Evolutionary conservation across 768 basidiomycete species (phyloP).

Genomic region (Termitomyces sp.): DNA sequence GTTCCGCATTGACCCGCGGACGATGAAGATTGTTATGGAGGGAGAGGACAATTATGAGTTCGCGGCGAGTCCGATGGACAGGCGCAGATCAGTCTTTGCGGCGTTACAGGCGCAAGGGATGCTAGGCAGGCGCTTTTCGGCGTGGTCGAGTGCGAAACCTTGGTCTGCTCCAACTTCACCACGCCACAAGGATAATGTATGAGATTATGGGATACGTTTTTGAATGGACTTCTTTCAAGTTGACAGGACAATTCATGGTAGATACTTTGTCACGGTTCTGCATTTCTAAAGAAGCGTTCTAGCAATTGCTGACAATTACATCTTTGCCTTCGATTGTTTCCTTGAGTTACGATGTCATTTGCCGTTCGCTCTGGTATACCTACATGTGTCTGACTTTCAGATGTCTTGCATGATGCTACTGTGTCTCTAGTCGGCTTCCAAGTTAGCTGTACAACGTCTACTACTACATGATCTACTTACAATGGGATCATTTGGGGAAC

Average conservation of each 20-base stretch:
- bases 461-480: too few species aligned
- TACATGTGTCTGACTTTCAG: too few species aligned
- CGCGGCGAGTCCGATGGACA: conserved; percentile 34
- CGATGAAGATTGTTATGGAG: conserved; percentile 54
- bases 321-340: background rate
- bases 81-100: conserved; percentile 33
- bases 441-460: too few species aligned
- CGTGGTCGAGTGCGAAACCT: conserved; percentile 6
- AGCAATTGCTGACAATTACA: background rate
- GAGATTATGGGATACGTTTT: background rate
- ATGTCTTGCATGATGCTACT: too few species aligned
- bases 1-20: conserved; percentile 49
- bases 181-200: conserved; percentile 1
- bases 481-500: too few species aligned
- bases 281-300: background rate
- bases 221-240: background rate
- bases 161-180: conserved; percentile 11
- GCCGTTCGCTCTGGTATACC: too few species aligned
- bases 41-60: conserved; percentile 48
- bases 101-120: conserved; percentile 25
- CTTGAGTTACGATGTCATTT: too few species aligned
- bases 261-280: too few species aligned
- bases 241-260: background rate
- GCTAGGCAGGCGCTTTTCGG: conserved; percentile 7
- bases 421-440: too few species aligned